These are phyloP conservation scores for Phytophthora aleatoria DNA, from an alignment of 352 stramenopile genomes.

Conservation along the genomic window DNA sequence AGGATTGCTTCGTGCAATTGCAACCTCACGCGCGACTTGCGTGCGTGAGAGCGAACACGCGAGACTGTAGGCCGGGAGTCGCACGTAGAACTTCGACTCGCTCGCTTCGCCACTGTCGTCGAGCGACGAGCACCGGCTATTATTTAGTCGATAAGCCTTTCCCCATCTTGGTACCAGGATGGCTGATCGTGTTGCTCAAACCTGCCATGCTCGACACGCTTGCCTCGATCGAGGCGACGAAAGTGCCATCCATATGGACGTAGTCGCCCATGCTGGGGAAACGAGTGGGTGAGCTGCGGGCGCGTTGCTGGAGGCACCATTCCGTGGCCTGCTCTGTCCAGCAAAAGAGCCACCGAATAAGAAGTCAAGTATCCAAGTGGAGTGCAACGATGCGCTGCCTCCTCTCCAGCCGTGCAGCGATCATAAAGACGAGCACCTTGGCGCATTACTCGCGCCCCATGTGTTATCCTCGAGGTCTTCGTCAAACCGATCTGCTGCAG, in stretches of 20 bases:
- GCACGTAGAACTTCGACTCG: slow-evolving; percentile 7
- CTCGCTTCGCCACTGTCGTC: slow-evolving; percentile 6
- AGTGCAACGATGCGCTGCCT: slow-evolving; percentile 15
- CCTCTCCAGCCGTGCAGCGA: slow-evolving; percentile 10
- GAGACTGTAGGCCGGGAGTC: slow-evolving; percentile 17
- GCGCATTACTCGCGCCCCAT: slow-evolving; percentile 26
- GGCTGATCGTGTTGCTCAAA: slow-evolving; percentile 17
- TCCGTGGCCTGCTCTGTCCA: neutral
- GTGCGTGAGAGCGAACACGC: slow-evolving; percentile 35
- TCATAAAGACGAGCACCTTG: slow-evolving; percentile 37
- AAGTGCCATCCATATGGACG: slow-evolving; percentile 10
- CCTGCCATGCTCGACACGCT: neutral
- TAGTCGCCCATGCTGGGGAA: slow-evolving; percentile 29
- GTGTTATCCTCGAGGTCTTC: slow-evolving; percentile 25
- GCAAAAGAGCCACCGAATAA: slow-evolving; percentile 28
- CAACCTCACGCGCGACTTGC: slow-evolving; percentile 21
- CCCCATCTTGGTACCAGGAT: slow-evolving; percentile 25
- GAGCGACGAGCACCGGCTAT: slow-evolving; percentile 22
- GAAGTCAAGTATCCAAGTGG: slow-evolving; percentile 22
- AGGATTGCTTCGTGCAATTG: slow-evolving; percentile 29
- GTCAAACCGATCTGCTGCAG: slow-evolving; percentile 16
- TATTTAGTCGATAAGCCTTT: slow-evolving; percentile 31
- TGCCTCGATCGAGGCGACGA: slow-evolving; percentile 16
- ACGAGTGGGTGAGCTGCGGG: slow-evolving; percentile 27
- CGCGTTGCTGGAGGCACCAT: slow-evolving; percentile 3